Conservation (phyloP, 2,329 filamentous ascomycete species). For the Cordyceps tenuipes region DNA sequence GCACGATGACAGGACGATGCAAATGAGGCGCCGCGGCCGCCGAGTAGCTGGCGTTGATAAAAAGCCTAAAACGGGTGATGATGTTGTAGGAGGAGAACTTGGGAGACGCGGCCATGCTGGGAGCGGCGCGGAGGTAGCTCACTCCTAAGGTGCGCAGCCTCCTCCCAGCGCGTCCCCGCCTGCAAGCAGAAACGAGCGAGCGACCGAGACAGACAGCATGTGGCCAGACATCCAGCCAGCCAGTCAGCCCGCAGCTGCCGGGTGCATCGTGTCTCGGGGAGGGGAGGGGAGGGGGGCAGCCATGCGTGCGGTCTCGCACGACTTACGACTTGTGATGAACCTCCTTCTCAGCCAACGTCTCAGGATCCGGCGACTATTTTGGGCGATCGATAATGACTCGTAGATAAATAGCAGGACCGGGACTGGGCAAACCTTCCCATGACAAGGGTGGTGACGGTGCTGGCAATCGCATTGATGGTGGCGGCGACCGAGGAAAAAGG, state of each 20-base stretch:
- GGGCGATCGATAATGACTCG: conserved; percentile 3
- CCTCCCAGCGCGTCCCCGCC: background rate
- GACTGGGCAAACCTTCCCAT: background rate
- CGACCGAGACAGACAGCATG: background rate
- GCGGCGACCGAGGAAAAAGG: background rate
- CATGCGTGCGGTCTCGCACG: background rate
- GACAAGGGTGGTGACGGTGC: background rate
- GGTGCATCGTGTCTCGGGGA: too few relatives aligned
- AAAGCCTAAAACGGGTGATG: background rate
- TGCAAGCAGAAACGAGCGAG: conserved; percentile 5
- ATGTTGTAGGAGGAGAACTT: conserved; percentile 9
- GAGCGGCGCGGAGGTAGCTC: conserved; percentile 1
- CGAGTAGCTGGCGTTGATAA: background rate
- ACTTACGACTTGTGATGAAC: background rate
- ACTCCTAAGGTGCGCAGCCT: conserved; percentile 8
- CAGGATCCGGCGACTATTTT: conserved; percentile 2
- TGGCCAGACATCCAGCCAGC: background rate
- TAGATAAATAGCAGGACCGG: background rate
- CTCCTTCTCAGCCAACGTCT: background rate
- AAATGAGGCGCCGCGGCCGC: background rate
- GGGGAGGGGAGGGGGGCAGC: too few relatives aligned
- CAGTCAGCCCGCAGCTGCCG: background rate
- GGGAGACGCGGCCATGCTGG: background rate
- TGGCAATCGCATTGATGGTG: background rate
- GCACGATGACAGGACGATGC: too few relatives aligned